These are phyloP conservation scores for Spinacia oleracea DNA, from an alignment of 179 eudicot species.

Conservation along the genomic window DNA sequence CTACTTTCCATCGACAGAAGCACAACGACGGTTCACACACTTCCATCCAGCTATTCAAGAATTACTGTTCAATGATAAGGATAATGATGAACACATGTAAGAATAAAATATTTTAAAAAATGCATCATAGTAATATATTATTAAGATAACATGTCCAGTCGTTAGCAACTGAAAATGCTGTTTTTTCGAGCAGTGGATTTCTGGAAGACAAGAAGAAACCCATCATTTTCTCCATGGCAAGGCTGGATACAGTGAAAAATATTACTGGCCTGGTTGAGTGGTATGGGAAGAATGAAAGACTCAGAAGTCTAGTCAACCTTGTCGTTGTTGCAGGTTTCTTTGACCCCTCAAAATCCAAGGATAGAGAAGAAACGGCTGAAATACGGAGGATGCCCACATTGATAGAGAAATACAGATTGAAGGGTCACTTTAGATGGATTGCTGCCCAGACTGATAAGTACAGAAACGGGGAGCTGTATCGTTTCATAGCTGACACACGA, in stretches of 20 bases:
- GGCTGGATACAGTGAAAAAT: conserved; percentile 79
- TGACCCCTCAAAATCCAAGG: conserved; percentile 62
- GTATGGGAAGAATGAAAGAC: conserved; percentile 54
- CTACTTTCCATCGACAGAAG: conserved; percentile 46
- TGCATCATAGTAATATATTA: not conserved
- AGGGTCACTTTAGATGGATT: conserved; percentile 73
- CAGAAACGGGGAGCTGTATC: conserved; percentile 69
- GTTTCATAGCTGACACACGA: conserved; percentile 64
- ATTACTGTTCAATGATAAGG: conserved; percentile 39
- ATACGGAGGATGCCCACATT: conserved; percentile 64
- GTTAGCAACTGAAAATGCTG: conserved; percentile 1
- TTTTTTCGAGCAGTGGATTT: conserved; percentile 48
- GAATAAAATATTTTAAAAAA: conserved; percentile 15
- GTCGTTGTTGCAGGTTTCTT: conserved; percentile 73
- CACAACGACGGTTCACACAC: conserved; percentile 40
- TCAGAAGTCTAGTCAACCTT: conserved; percentile 61
- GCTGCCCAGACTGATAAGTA: conserved; percentile 68
- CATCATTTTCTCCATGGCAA: conserved; percentile 76
- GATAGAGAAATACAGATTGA: conserved; percentile 50
- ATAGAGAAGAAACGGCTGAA: conserved; percentile 75
- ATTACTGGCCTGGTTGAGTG: conserved; percentile 68
- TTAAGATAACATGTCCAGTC: not conserved
- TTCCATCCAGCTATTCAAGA: conserved; percentile 47
- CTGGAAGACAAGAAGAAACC: conserved; percentile 62
- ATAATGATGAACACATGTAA: conserved; percentile 50